Conservation (phyloP, 2,329 filamentous ascomycete genomes). For the Diaporthe sp. region DNA sequence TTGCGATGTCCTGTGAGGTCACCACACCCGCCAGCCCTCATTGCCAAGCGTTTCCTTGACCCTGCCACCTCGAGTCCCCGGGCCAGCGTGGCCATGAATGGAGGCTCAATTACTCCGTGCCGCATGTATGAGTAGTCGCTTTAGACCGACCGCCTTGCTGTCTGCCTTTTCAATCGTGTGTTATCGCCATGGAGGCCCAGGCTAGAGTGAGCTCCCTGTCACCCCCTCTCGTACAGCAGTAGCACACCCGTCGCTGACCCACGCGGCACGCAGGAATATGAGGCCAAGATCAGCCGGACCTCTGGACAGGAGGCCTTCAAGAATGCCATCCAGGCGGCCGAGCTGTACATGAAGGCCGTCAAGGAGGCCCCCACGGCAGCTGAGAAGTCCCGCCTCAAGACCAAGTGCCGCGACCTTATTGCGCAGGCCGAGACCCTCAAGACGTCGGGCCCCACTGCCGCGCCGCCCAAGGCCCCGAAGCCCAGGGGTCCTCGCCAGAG, state of each 20-base stretch:
- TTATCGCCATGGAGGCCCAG: conserved; percentile 40
- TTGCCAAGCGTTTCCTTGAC: conserved; percentile 19
- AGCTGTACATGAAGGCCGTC: conserved; percentile 85
- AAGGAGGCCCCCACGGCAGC: conserved; percentile 69
- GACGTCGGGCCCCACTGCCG: conserved; percentile 42
- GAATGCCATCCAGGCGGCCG: conserved; percentile 82
- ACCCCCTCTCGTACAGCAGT: background rate
- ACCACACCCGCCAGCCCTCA: conserved; percentile 17
- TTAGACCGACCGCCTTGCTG: background rate
- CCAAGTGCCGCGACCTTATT: conserved; percentile 79
- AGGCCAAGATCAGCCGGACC: conserved; percentile 64
- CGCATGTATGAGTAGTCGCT: conserved; percentile 17
- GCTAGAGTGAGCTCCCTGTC: conserved; percentile 32
- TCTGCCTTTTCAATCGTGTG: background rate
- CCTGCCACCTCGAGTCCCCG: background rate
- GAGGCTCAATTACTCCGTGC: conserved; percentile 3
- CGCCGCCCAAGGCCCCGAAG: conserved; percentile 44
- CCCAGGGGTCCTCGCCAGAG: conserved; percentile 58
- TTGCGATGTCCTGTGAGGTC: conserved; percentile 23
- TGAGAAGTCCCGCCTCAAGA: conserved; percentile 77
- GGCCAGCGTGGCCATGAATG: conserved; percentile 15
- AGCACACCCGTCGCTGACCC: conserved; percentile 19
- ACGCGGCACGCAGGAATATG: conserved; percentile 60
- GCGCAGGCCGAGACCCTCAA: conserved; percentile 84
- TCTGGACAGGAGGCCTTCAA: conserved; percentile 76